phyloP scores from a whole-genome alignment of 2,329 filamentous ascomycete genomes.

The Botrytis medusae region DNA sequence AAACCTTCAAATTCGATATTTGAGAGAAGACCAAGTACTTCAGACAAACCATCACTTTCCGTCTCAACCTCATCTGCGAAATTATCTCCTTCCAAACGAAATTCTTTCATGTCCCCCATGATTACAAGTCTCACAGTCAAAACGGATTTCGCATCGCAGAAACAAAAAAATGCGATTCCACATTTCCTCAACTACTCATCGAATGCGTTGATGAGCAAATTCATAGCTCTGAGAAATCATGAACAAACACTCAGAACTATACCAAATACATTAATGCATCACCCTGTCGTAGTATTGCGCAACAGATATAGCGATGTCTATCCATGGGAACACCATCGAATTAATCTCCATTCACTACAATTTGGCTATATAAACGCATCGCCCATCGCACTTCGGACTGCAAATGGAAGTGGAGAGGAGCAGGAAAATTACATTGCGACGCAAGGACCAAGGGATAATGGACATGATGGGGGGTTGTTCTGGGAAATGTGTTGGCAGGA shows the following conservation, averaged over 20 bases:
- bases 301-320: constrained; percentile 88
- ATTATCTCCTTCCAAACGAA: constrained; percentile 7
- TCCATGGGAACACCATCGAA: constrained; percentile 80
- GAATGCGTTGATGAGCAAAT: constrained; percentile 16
- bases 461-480: constrained; percentile 18
- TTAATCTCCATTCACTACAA: constrained; percentile 74
- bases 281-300: constrained; percentile 44
- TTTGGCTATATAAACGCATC: constrained; percentile 79
- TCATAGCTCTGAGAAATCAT: constrained; percentile 20
- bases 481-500: constrained; percentile 26
- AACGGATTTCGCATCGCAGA: constrained; percentile 9
- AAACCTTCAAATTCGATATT: constrained; percentile 2
- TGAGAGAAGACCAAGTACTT: constrained; percentile 12
- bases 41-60: constrained; percentile 11
- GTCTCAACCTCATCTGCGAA: constrained; percentile 11
- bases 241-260: constrained; percentile 13
- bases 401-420: constrained; percentile 36
- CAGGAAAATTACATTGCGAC: constrained; percentile 27
- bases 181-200: constrained; percentile 5
- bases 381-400: constrained; percentile 47
- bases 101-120: background rate
- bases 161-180: background rate
- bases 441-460: constrained; percentile 24
- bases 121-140: constrained; percentile 12
- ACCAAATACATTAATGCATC: constrained; percentile 19